phyloP scores from a whole-genome alignment of 2,329 filamentous ascomycete species.

The Cladophialophora yegresii region DNA sequence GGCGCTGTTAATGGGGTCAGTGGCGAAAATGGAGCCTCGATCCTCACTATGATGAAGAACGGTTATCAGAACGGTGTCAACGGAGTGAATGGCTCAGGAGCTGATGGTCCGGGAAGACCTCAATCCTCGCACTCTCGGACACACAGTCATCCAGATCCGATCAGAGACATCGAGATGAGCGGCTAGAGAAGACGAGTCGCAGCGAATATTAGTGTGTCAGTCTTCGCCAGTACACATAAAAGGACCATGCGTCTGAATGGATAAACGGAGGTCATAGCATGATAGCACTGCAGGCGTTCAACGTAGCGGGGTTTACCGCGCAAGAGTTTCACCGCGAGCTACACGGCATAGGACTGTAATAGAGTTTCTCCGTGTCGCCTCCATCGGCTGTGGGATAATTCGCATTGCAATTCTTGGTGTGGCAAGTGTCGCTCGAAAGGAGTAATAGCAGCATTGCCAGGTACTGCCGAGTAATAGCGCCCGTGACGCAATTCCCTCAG shows the following conservation, averaged over 20 bases:
- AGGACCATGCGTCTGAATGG: background rate
- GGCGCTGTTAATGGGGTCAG: constrained; percentile 38
- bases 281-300: constrained; percentile 4
- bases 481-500: background rate
- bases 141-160: constrained; percentile 30
- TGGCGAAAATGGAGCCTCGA: constrained; percentile 33
- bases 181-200: constrained; percentile 9
- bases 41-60: constrained; percentile 31
- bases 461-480: background rate
- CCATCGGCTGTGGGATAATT: background rate
- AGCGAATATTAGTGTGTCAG: background rate
- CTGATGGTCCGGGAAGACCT: constrained; percentile 16
- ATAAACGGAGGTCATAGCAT: background rate
- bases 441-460: background rate
- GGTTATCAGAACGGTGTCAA: constrained; percentile 27
- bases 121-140: constrained; percentile 26
- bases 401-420: background rate
- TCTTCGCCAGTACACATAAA: background rate
- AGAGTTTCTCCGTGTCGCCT: background rate
- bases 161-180: constrained; percentile 33
- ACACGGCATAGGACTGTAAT: background rate
- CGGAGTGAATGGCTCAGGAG: constrained; percentile 23
- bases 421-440: background rate
- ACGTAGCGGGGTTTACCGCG: background rate
- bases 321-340: background rate